Percentiles rank a stretch among this genome's conserved stretches.
These are phyloP conservation scores for Diutina scorzettiae DNA, from an alignment of 1,139 yeast genomes.

Conservation along the genomic window DNA sequence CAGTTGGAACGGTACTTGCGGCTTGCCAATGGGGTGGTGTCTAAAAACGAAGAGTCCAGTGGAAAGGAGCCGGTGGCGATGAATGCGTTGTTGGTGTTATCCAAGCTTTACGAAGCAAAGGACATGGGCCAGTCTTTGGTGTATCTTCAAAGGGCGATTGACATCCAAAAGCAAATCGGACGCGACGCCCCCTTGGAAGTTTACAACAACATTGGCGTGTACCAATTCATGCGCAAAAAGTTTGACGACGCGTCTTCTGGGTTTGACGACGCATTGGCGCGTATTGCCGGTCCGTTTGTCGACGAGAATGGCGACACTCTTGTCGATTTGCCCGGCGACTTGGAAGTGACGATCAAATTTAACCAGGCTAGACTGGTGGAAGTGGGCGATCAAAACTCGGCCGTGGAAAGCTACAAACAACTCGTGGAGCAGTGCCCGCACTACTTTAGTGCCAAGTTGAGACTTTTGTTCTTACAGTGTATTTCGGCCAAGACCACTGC, in stretches of 20 bases:
- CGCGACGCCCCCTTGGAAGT: slow-evolving; percentile 53
- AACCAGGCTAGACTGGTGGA: slow-evolving; percentile 58
- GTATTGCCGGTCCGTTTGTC: slow-evolving; percentile 13
- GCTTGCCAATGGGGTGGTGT: slow-evolving; percentile 29
- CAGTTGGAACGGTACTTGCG: slow-evolving; percentile 63
- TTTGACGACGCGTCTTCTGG: slow-evolving; percentile 25
- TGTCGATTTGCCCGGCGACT: slow-evolving; percentile 18
- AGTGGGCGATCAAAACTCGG: slow-evolving; percentile 28
- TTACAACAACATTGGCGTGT: slow-evolving; percentile 77
- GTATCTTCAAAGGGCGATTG: slow-evolving; percentile 47
- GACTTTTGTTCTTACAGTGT: slow-evolving; percentile 46
- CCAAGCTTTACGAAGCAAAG: slow-evolving; percentile 54
- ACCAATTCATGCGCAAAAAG: slow-evolving; percentile 59
- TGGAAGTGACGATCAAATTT: slow-evolving; percentile 39
- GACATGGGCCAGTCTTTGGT: slow-evolving; percentile 49
- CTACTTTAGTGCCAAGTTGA: slow-evolving; percentile 66
- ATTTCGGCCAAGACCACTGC: slow-evolving; percentile 18
- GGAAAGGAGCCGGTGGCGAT: slow-evolving; percentile 50
- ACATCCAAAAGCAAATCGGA: slow-evolving; percentile 30
- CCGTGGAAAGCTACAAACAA: slow-evolving; percentile 41
- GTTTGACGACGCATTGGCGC: slow-evolving; percentile 38
- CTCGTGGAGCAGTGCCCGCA: slow-evolving; percentile 52
- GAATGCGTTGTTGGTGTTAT: slow-evolving; percentile 57
- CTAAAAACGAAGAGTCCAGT: slow-evolving; percentile 15
- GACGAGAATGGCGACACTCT: slow-evolving; percentile 17